Percentiles rank a stretch among this genome's conserved stretches.
Conservation (phyloP, 352 stramenopile genomes). For the Phytophthora fragariaefolia region DNA sequence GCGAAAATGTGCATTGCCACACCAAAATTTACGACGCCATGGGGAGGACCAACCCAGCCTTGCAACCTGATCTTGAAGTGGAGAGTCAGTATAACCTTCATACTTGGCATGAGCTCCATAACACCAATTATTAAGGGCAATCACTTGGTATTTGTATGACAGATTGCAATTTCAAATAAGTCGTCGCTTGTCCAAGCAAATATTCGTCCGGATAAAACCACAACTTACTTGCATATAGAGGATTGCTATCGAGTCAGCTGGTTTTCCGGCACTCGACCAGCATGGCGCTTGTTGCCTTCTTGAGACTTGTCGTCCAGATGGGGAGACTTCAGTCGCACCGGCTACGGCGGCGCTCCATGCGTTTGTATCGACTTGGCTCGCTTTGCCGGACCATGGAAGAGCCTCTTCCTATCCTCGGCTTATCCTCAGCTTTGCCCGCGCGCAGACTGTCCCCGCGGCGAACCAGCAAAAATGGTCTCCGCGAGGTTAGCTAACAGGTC, state of each 20-base stretch:
- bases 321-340: constrained; percentile 25
- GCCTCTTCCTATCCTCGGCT: constrained; percentile 34
- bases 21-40: constrained; percentile 16
- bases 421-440: constrained; percentile 40
- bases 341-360: constrained; percentile 29
- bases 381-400: constrained; percentile 25
- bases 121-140: not conserved
- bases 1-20: constrained; percentile 10
- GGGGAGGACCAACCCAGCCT: constrained; percentile 18
- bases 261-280: constrained; percentile 18
- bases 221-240: not conserved
- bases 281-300: constrained; percentile 17
- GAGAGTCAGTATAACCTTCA: constrained; percentile 17
- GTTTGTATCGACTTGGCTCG: constrained; percentile 32
- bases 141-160: not conserved
- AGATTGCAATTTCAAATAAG: not conserved
- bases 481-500: constrained; percentile 30
- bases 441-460: constrained; percentile 13
- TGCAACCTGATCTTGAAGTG: constrained; percentile 10
- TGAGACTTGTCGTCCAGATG: constrained; percentile 23
- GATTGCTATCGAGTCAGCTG: constrained; percentile 5
- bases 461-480: constrained; percentile 9
- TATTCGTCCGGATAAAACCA: not conserved
- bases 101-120: not conserved
- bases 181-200: not conserved